Percentiles rank a stretch among this genome's conserved stretches.
Conservation (phyloP, 2,329 filamentous ascomycete genomes). For the Penicillium sp. region DNA sequence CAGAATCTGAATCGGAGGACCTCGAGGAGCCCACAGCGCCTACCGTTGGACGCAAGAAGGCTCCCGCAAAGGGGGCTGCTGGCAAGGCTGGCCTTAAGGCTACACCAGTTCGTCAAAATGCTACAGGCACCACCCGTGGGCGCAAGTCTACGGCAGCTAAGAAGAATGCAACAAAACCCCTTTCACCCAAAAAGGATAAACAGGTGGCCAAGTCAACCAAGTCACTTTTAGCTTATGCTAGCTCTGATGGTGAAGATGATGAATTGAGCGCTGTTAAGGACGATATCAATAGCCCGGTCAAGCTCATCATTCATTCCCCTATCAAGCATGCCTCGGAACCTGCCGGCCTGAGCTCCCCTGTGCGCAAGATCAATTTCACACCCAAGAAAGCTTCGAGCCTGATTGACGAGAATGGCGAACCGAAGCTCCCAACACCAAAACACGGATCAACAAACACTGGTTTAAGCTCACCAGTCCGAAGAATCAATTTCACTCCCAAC, state of each 20-base stretch:
- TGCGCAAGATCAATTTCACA: slow-evolving; percentile 34
- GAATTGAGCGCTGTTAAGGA: slow-evolving; percentile 42
- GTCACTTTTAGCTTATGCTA: slow-evolving; percentile 35
- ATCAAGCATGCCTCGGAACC: slow-evolving; percentile 29
- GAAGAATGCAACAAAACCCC: slow-evolving; percentile 34
- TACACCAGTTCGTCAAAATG: slow-evolving; percentile 48
- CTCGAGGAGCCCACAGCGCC: slow-evolving; percentile 33
- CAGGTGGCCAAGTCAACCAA: slow-evolving; percentile 48
- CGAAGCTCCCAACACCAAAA: slow-evolving; percentile 24
- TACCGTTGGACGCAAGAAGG: slow-evolving; percentile 24
- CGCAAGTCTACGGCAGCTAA: slow-evolving; percentile 34
- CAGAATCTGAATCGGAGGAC: slow-evolving; percentile 42
- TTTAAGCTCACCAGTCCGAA: slow-evolving; percentile 38
- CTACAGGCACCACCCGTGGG: slow-evolving; percentile 28
- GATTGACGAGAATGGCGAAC: slow-evolving; percentile 36
- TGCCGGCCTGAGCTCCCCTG: slow-evolving; percentile 35
- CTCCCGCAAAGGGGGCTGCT: slow-evolving; percentile 22
- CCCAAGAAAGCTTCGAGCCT: slow-evolving; percentile 25
- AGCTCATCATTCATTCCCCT: slow-evolving; percentile 36
- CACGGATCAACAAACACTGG: slow-evolving; percentile 21
- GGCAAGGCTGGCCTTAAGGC: slow-evolving; percentile 42
- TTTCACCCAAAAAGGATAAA: slow-evolving; percentile 52
- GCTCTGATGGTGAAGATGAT: slow-evolving; percentile 45
- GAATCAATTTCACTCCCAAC: slow-evolving; percentile 36
- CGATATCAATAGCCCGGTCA: slow-evolving; percentile 24